Evolutionary conservation across 164 flowering plant species (phyloP), one percentile per base, ranked within the genome.

Genomic region (Piper betle): DNA sequence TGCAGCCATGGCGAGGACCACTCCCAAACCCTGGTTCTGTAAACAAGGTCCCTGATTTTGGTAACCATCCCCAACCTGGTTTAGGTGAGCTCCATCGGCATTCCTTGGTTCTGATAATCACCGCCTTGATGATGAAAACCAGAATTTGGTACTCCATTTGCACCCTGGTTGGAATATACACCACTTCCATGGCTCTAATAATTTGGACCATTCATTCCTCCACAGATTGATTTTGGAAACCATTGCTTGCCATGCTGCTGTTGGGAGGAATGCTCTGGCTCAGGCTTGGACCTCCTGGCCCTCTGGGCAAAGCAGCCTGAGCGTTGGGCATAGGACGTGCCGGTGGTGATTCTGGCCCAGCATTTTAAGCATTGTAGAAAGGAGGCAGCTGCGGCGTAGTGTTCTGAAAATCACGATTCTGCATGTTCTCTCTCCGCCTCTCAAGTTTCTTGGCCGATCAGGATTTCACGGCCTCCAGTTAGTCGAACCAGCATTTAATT

Each of bases 381-480:
- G 33, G 33, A 25, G 33, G 33, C 33, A 2, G 33, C 33, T 64
- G 62, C 62, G 59, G 59, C 42, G 69, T 67, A 25, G 67, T 59
- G 65, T 46, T 64, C 56, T 64, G 67, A 37, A 59, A 53, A 40
- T 60, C 69, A 33, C 63, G 64, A 38, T 60, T 73, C 66, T 56
- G 64, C 71, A 64, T 73, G 39, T 67, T 69, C 53, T 73, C 73
- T 42, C 73, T 64, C 48, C 66, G 54, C 52, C 77, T 64, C 46
- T 68, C 75, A 37, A 64, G 53, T 59, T 65, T 33, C 72, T 62
- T 3, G 73, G 53, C 58, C 73, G 55, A 16, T 73, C 73, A 70
- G 25, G 63, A 63, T 70, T 73, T 38, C 73, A 64, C 20, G 71
- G 68, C 59, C 73, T 60, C 68, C 71, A 52, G 39, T n/a, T n/a